Percentiles rank a stretch among this genome's conserved stretches.
phyloP scores from a whole-genome alignment of 2,329 filamentous ascomycete species.

The Pseudogymnoascus verrucosus region DNA sequence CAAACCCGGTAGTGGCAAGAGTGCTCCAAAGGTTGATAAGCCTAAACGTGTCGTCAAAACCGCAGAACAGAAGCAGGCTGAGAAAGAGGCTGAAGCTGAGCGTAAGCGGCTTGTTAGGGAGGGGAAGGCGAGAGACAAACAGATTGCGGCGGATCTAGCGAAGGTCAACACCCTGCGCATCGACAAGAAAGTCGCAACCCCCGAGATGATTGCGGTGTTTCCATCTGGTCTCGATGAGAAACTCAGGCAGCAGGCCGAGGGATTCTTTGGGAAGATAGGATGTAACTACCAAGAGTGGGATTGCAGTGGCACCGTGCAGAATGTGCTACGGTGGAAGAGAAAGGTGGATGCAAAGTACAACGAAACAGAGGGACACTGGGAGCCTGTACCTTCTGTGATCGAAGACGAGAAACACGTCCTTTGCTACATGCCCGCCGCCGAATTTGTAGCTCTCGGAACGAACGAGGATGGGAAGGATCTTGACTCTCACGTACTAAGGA shows the following conservation, averaged over 20 bases:
- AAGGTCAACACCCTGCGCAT: conserved; percentile 66
- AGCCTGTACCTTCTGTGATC: conserved; percentile 36
- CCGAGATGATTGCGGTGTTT: conserved; percentile 72
- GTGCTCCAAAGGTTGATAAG: conserved; percentile 15
- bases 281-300: conserved; percentile 39
- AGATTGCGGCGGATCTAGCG: conserved; percentile 55
- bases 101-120: conserved; percentile 54
- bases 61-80: conserved; percentile 16
- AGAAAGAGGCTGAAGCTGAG: conserved; percentile 34
- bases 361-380: conserved; percentile 39
- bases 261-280: conserved; percentile 43
- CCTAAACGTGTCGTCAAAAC: not conserved
- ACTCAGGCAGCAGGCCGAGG: conserved; percentile 38
- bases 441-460: conserved; percentile 56
- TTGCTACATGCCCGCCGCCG: conserved; percentile 52
- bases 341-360: conserved; percentile 42
- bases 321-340: conserved; percentile 45
- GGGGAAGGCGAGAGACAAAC: conserved; percentile 54
- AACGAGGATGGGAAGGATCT: conserved; percentile 42
- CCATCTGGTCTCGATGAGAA: conserved; percentile 45
- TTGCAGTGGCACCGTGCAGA: conserved; percentile 35
- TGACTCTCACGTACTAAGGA: conserved; percentile 47
- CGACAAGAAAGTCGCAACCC: conserved; percentile 64
- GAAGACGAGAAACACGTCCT: conserved; percentile 42
- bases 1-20: conserved; percentile 15